Evolutionary conservation across 2,329 filamentous ascomycete genomes (phyloP).

Genomic region (Aureobasidium sp.): DNA sequence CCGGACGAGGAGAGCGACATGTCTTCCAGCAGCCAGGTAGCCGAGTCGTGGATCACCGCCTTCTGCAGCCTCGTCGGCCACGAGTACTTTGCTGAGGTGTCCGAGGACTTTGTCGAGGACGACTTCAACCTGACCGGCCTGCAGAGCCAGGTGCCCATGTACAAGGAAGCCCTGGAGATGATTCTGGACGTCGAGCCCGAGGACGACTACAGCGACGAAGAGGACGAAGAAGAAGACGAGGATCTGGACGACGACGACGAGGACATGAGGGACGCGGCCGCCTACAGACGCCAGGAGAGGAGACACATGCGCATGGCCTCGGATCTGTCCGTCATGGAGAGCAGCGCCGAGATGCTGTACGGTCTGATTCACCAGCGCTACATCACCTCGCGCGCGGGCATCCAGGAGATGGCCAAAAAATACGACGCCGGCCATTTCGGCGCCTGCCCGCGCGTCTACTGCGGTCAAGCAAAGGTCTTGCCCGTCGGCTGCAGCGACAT

Average conservation of each 20-base stretch:
- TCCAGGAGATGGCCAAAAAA: conserved; percentile 99
- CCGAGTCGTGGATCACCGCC: conserved; percentile 94
- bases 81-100: conserved; percentile 98
- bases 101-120: conserved; percentile 98
- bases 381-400: conserved; percentile 90
- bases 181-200: conserved; percentile 97
- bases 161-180: conserved; percentile 99
- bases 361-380: conserved; percentile 97
- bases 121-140: conserved; percentile 97
- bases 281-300: conserved; percentile 44
- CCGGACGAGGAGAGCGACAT: conserved; percentile 28
- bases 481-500: conserved; percentile 92
- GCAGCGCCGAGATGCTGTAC: conserved; percentile 95
- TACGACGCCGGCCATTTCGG: conserved; percentile 97
- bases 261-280: conserved; percentile 32
- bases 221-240: conserved; percentile 49
- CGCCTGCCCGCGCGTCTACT: conserved; percentile 87
- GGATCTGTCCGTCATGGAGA: conserved; percentile 91
- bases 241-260: conserved; percentile 49
- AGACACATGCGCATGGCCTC: conserved; percentile 81
- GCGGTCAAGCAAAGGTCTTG: conserved; percentile 79
- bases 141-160: conserved; percentile 93
- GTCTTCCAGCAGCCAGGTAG: conserved; percentile 49
- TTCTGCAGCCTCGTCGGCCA: conserved; percentile 94
- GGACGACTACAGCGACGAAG: conserved; percentile 64